Conservation (phyloP, 805 yeast species). For the Yamadazyma kitorensis region DNA sequence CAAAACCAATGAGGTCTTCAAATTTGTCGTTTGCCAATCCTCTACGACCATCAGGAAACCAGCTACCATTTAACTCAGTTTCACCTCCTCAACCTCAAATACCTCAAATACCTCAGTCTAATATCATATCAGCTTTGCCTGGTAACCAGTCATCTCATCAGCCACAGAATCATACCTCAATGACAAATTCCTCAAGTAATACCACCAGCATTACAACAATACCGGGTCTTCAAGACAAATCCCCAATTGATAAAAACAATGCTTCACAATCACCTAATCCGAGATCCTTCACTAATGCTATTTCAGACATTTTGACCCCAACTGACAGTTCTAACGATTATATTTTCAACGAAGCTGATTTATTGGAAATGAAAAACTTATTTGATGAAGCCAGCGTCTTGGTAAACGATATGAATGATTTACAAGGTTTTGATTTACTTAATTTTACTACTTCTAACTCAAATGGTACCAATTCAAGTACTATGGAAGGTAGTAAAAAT, state of each 20-base stretch:
- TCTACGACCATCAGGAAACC: too few relatives aligned
- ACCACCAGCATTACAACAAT: too few relatives aligned
- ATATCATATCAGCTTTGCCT: too few relatives aligned
- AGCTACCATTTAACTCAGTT: too few relatives aligned
- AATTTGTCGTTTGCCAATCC: too few relatives aligned
- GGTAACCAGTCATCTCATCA: too few relatives aligned
- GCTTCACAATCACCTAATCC: neutral
- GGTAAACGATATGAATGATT: conserved; percentile 30
- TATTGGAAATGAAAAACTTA: conserved; percentile 15
- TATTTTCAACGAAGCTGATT: conserved; percentile 5
- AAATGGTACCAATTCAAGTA: neutral
- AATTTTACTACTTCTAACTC: conserved; percentile 2
- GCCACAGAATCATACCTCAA: neutral
- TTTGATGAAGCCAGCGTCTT: conserved; percentile 34
- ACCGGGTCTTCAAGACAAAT: neutral
- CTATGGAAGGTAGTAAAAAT: neutral
- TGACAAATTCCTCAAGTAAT: too few relatives aligned
- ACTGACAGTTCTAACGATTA: conserved; percentile 6
- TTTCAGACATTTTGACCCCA: conserved; percentile 14
- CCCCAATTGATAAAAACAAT: neutral
- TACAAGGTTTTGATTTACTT: conserved; percentile 15
- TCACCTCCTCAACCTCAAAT: neutral
- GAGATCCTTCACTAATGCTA: conserved; percentile 12
- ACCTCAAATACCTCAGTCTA: neutral
- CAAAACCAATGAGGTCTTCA: too few relatives aligned